Base-by-base conservation (phyloP, 2,329 filamentous ascomycete genomes). In the Pseudogymnoascus destructans region DNA sequence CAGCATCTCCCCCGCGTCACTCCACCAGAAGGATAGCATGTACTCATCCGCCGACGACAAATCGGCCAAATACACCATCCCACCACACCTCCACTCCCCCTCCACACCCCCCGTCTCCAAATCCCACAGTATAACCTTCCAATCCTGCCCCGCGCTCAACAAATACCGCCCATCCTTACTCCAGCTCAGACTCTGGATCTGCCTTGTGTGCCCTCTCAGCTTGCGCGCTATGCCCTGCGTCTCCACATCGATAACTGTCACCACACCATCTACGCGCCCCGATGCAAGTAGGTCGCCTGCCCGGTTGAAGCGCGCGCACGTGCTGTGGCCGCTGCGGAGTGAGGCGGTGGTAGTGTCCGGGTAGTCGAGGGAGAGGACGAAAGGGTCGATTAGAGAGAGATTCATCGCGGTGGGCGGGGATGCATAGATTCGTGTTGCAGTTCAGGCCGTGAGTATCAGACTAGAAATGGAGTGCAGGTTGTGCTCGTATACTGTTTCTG, bases 101-200 rank as follows among this genome's bases (percentile, higher is more conserved):
- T 84, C 81, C 71, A 86, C 79, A 68, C 86, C 78, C 52, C 81
- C 78, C 60, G 81, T 76, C 58, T 79, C 79, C 60, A 98, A 76
- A 71, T 98, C 93, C 93, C 93, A 98, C 0, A 98, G 78, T 56
- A 95, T 90, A 62, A 87, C 91, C 72, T 95, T 95, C 88, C 92
- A 97, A 67, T 95, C 93, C 70, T 96, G 89, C 13, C 30, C 54
- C 9, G 90, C 88, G 60, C 89, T 95, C 59, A 98, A 80, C 57
- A 98, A 77, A 72, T 95, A 97, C 64, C 89, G 81, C 23, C 93
- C 92, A 73, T 90, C 89, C 66, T 86, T 80, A 57, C 92, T 96
- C 93, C 93, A 98, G 74, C 91, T 95, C 61, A 98, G 73, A 57
- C 89, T 95, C 65, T 95, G 92, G 59, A 98, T 91, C 69, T 93